These are phyloP conservation scores for Filobasidium floriforme DNA, from an alignment of 768 basidiomycete genomes.

Conservation along the genomic window DNA sequence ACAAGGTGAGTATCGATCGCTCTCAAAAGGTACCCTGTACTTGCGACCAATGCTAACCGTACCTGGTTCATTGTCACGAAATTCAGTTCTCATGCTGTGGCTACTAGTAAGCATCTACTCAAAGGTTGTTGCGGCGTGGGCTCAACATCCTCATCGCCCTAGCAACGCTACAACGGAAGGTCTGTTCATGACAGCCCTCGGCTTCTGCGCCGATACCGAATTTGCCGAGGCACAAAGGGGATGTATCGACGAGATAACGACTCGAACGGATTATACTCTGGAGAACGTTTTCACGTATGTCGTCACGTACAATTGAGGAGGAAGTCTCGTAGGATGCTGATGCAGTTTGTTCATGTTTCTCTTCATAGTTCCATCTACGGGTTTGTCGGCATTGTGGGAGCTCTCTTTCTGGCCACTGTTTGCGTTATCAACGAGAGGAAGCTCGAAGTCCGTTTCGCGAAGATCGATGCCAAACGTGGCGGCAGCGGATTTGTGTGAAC, in stretches of 20 bases:
- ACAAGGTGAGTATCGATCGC: constrained; percentile 52
- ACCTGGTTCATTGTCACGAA: background rate
- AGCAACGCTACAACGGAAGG: constrained; percentile 52
- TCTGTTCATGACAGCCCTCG: constrained; percentile 42
- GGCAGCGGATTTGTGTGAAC: constrained; percentile 71
- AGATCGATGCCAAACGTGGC: constrained; percentile 81
- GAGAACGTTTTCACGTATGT: constrained; percentile 76
- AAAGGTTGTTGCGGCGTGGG: no score
- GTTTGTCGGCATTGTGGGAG: constrained; percentile 69
- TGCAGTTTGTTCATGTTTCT: background rate
- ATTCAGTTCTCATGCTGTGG: constrained; percentile 73
- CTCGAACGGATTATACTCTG: constrained; percentile 62
- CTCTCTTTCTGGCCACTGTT: constrained; percentile 67
- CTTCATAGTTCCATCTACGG: constrained; percentile 55
- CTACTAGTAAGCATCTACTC: constrained; percentile 48
- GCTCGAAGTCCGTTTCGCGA: constrained; percentile 75
- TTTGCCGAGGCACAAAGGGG: constrained; percentile 47
- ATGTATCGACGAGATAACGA: constrained; percentile 32
- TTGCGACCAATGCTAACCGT: background rate
- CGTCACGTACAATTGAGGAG: background rate
- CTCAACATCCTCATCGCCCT: no score
- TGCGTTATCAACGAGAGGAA: constrained; percentile 81
- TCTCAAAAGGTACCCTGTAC: background rate
- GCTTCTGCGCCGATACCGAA: constrained; percentile 66
- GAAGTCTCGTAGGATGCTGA: background rate